These are phyloP conservation scores for Aspergillus oerlinghausenensis DNA, from an alignment of 2,329 filamentous ascomycete genomes.

Conservation along the genomic window DNA sequence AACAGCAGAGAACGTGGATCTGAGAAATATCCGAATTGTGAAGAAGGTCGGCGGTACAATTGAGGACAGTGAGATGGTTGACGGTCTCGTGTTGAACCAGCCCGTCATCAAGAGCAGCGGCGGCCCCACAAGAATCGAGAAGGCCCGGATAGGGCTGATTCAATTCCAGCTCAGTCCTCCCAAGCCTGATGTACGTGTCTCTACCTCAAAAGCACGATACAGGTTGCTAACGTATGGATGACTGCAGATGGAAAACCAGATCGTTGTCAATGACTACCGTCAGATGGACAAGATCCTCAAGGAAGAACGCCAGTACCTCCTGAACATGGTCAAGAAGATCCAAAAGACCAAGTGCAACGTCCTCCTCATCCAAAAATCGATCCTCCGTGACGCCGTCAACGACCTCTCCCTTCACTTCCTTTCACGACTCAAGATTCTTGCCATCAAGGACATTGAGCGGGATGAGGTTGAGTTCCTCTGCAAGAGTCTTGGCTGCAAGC, in stretches of 20 bases:
- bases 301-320: constrained; percentile 94
- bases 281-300: constrained; percentile 99
- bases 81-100: constrained; percentile 89
- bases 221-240: constrained; percentile 14
- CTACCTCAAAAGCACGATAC: neutral
- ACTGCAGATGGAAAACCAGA: constrained; percentile 92
- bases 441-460: constrained; percentile 95
- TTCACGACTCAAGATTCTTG: constrained; percentile 91
- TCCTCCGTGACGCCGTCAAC: constrained; percentile 94
- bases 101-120: constrained; percentile 89
- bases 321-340: constrained; percentile 99
- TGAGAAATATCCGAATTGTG: constrained; percentile 92
- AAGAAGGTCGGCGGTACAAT: constrained; percentile 98
- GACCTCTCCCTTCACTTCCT: constrained; percentile 96
- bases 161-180: constrained; percentile 98
- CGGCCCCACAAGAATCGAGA: constrained; percentile 89
- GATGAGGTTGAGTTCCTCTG: constrained; percentile 99
- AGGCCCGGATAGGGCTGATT: constrained; percentile 93
- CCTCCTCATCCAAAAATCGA: constrained; percentile 96
- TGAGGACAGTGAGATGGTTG: constrained; percentile 95
- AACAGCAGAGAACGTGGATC: constrained; percentile 91
- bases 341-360: constrained; percentile 99
- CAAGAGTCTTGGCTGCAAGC: constrained; percentile 98
- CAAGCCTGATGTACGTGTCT: constrained; percentile 75
- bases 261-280: constrained; percentile 97